These are phyloP conservation scores for Exophiala lecanii-corni DNA, from an alignment of 2,329 filamentous ascomycete genomes.

Conservation along the genomic window DNA sequence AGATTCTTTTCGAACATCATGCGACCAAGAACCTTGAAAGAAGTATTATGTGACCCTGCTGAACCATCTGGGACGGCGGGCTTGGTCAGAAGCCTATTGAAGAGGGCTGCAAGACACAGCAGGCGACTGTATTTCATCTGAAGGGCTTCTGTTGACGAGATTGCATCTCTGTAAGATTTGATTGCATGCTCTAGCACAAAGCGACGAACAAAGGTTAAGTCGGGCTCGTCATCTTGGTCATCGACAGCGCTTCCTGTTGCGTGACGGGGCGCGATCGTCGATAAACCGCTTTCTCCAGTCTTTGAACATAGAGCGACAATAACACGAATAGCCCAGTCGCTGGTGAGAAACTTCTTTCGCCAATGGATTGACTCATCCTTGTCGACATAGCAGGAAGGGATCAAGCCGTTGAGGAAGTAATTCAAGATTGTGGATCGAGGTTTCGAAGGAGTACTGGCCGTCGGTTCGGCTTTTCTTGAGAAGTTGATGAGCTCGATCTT, in stretches of 20 bases:
- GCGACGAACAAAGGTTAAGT: constrained; percentile 85
- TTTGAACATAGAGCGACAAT: constrained; percentile 83
- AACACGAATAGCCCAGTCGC: constrained; percentile 78
- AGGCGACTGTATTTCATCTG: constrained; percentile 85
- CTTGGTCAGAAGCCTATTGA: constrained; percentile 84
- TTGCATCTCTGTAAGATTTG: constrained; percentile 86
- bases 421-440: constrained; percentile 89
- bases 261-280: constrained; percentile 13
- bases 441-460: constrained; percentile 84
- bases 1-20: constrained; percentile 99
- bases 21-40: constrained; percentile 79
- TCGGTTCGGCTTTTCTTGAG: constrained; percentile 81
- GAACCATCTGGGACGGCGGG: constrained; percentile 60
- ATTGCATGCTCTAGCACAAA: constrained; percentile 93
- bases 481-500: constrained; percentile 99
- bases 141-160: constrained; percentile 69
- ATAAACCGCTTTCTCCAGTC: constrained; percentile 68
- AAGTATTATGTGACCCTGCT: constrained; percentile 39
- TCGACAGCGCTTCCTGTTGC: constrained; percentile 42
- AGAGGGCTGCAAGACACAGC: constrained; percentile 81
- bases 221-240: constrained; percentile 70
- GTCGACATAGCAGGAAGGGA: constrained; percentile 61
- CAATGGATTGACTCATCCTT: constrained; percentile 62
- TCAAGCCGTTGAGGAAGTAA: constrained; percentile 80
- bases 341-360: constrained; percentile 83